Base-by-base conservation (phyloP, 164 flowering plant species). In the Platanus orientalis region DNA sequence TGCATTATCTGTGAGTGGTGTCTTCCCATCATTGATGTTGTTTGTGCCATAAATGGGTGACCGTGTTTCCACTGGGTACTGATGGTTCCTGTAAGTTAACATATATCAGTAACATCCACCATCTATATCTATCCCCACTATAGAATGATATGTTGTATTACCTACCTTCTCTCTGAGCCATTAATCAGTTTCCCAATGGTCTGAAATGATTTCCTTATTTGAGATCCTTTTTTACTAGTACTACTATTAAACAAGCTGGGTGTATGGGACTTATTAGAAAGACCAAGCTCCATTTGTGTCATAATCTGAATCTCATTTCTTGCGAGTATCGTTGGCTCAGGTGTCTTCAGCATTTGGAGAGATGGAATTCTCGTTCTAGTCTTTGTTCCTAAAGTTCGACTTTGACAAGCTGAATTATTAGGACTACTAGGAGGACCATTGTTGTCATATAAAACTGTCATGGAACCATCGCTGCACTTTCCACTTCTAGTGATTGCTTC, bases 101-200 rank as follows among this genome's bases (percentile, higher is more conserved):
- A 60, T 6, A 54, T 28, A 34, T 24, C 3, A 44, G 7, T 36
- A 39, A 4, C 27, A 10, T 27, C 26, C 27, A 5, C 19, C 6
- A 21, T 19, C 13, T 19, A 39, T 21, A 11, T 42, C 25, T 30
- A 53, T 44, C 48, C 16, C 2, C 21, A 65, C 19, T 32, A 36
- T 23, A 52, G 21, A 53, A 54, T 60, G 16, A 25, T n/a, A 26
- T 21, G 24, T 40, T 9, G 26, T n/a, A 25, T 27, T 19, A 13
- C 69, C 0, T 63, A 92, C 98, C 87, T 86, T 72, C 78, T 91
- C 28, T 87, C 93, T n/a, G 95, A 77, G 51, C 93, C 93, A 72
- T 80, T 82, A 5, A 94, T 86, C 50, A 91, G 64, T 69, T 85
- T 93, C 69, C 98, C 97, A 34, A 91, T 83, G 24, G 84, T 79